A percentile compares a stretch with the other conserved stretches of the same genome.
These are phyloP conservation scores for Populus deltoides DNA, from an alignment of 345 rosid genomes.

Conservation along the genomic window DNA sequence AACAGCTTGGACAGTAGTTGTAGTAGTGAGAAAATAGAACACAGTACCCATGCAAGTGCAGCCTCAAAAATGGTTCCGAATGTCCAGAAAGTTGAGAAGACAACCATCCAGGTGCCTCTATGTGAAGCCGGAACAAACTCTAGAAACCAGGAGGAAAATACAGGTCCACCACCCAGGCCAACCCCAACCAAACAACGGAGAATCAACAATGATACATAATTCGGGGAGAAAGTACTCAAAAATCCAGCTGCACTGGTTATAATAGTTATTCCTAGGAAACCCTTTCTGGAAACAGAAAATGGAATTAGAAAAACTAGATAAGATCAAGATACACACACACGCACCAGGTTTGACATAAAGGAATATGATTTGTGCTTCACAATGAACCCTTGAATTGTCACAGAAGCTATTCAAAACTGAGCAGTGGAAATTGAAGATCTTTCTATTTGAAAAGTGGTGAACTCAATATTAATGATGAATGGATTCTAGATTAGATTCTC, in stretches of 20 bases:
- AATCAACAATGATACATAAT: constrained; percentile 18
- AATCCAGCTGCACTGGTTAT: constrained; percentile 27
- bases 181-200: constrained; percentile 21
- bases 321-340: not conserved
- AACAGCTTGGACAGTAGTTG: not conserved
- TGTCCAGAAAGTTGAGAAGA: constrained; percentile 15
- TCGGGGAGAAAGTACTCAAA: constrained; percentile 25
- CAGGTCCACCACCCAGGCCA: constrained; percentile 29
- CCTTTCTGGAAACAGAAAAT: constrained; percentile 14
- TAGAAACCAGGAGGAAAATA: constrained; percentile 28
- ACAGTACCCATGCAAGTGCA: constrained; percentile 21
- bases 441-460: no score
- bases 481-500: no score
- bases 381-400: no score
- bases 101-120: constrained; percentile 34
- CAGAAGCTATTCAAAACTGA: no score
- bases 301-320: not conserved
- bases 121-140: constrained; percentile 81
- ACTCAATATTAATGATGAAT: no score
- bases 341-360: no score
- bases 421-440: no score
- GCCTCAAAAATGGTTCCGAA: constrained; percentile 18
- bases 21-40: constrained; percentile 19
- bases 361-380: no score
- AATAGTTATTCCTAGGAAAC: constrained; percentile 10